These are phyloP conservation scores for Grosmannia huntii DNA, from an alignment of 2,329 filamentous ascomycete species.

Conservation along the genomic window DNA sequence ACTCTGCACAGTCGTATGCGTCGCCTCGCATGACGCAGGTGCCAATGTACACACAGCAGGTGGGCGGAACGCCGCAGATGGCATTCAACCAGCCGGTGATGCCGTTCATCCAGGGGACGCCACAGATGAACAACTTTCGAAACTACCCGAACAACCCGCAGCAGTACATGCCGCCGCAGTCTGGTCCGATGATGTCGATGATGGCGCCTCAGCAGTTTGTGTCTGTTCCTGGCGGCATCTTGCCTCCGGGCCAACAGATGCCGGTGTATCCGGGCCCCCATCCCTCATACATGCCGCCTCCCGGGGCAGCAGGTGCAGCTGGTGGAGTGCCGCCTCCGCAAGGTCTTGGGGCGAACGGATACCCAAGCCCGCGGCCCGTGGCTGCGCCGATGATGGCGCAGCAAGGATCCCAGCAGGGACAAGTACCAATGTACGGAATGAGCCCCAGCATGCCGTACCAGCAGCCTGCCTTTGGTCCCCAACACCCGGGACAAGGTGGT, in stretches of 20 bases:
- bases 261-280: constrained; percentile 63
- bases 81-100: constrained; percentile 61
- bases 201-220: constrained; percentile 77
- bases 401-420: constrained; percentile 86
- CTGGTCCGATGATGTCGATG: constrained; percentile 63
- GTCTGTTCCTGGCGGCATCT: constrained; percentile 56
- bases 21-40: constrained; percentile 67
- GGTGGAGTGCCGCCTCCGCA: constrained; percentile 30
- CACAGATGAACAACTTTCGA: constrained; percentile 57
- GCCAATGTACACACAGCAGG: constrained; percentile 56
- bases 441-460: constrained; percentile 62
- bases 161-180: constrained; percentile 61
- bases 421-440: constrained; percentile 62
- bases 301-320: constrained; percentile 18
- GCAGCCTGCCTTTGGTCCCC: constrained; percentile 58
- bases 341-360: constrained; percentile 56
- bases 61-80: constrained; percentile 57
- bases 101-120: constrained; percentile 56
- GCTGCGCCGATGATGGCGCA: constrained; percentile 85
- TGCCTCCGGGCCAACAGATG: constrained; percentile 58
- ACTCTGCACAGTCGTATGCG: constrained; percentile 70
- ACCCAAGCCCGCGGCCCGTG: constrained; percentile 67
- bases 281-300: constrained; percentile 48
- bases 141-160: constrained; percentile 61
- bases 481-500: constrained; percentile 57